Base-by-base conservation (phyloP, 2,329 filamentous ascomycete genomes). In the Aspergillus sp. region DNA sequence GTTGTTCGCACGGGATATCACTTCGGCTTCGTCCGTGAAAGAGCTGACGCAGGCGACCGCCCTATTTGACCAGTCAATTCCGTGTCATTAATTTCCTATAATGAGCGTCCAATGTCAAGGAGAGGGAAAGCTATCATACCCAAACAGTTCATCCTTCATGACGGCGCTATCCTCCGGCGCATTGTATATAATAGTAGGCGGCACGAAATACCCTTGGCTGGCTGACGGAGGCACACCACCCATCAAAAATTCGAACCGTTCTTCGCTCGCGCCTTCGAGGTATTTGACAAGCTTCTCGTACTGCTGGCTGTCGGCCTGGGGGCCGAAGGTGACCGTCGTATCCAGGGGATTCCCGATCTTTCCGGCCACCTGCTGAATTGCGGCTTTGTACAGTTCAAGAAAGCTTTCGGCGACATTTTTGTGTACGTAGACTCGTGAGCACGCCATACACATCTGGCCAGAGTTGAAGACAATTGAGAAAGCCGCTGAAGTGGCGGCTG, bases 101-200 rank as follows among this genome's bases (percentile, higher is more conserved):
- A 19, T 19, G 19, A 19, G 2, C 19, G 19, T 19, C 19, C 19
- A 19, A 19, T 19, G 19, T 19, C 19, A 19, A 19, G 19, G 19
- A 19, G 19, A 12, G 35, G 7, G 6, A 12, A n/a, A 12, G 19
- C 19, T 19, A 19, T 19, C 35, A 10, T 26, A 36, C 35, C 71
- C 70, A 49, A 73, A 72, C 28, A 71, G 59, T 51, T 72, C 69
- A 41, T 71, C 68, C 28, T 49, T 55, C 52, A 64, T 59, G 33
- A 69, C 29, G 19, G 50, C 49, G 39, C 62, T 55, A 27, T 54
- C 47, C 19, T 51, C 49, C 41, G 73, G 79, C 57, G 90, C 86
- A 63, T 87, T 80, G 69, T 78, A 81, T 76, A 76, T 87, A 72
- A 91, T 87, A 62, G 86, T 90, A 32, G 87, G 87, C 75, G 89